Conservation (phyloP, 2,329 filamentous ascomycete genomes). For the Aspergillus intermedius region DNA sequence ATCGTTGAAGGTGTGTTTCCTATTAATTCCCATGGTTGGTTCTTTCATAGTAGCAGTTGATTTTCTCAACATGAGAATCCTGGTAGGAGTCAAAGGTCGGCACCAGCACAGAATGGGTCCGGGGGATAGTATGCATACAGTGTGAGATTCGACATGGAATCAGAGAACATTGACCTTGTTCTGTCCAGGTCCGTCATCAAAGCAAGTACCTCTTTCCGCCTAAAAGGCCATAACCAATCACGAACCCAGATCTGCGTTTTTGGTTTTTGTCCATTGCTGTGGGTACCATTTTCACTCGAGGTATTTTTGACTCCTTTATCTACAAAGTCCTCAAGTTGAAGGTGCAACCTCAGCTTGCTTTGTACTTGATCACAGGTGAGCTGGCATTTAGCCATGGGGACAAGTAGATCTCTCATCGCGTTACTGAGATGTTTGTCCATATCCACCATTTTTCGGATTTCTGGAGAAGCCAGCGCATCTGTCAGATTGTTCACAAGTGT, state of each 20-base stretch:
- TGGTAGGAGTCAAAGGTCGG: too few species aligned
- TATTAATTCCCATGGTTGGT: too few species aligned
- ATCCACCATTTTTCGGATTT: background rate
- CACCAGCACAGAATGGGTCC: too few species aligned
- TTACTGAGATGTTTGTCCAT: constrained; percentile 2
- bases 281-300: too few species aligned
- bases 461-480: background rate
- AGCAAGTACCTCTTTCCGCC: background rate
- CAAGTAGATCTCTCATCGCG: background rate
- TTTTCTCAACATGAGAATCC: background rate
- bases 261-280: too few species aligned
- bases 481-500: constrained; percentile 3
- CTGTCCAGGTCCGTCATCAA: background rate
- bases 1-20: background rate
- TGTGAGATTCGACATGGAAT: background rate
- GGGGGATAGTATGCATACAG: background rate
- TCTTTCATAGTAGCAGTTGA: background rate
- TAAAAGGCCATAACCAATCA: background rate
- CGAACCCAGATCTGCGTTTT: background rate
- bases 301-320: too few species aligned
- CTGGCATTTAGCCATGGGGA: constrained; percentile 2
- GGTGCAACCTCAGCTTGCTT: background rate
- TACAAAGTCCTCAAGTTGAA: too few species aligned
- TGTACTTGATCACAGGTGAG: background rate
- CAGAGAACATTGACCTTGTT: background rate